These are phyloP conservation scores for Haplosporangium sp. DNA, from an alignment of 371 early-diverging fungal species.

Conservation along the genomic window DNA sequence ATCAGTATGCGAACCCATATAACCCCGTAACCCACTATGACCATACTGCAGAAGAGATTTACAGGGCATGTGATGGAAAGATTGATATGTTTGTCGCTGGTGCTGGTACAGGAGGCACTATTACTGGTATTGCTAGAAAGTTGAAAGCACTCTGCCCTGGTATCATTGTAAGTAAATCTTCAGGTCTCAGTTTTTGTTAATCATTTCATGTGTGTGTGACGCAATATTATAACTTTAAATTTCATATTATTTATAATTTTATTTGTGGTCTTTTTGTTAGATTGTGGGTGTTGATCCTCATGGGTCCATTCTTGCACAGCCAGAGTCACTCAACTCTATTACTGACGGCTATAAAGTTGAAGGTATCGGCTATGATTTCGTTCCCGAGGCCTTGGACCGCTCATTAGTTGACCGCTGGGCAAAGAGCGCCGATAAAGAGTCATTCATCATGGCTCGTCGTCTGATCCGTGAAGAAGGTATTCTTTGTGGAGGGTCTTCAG, in stretches of 20 bases:
- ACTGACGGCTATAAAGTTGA: constrained; percentile 84
- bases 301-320: constrained; percentile 94
- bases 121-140: constrained; percentile 93
- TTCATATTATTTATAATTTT: not conserved
- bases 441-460: constrained; percentile 94
- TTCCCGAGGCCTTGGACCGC: constrained; percentile 92
- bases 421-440: constrained; percentile 93
- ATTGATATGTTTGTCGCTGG: constrained; percentile 97
- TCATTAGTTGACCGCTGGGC: constrained; percentile 91
- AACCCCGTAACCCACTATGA: constrained; percentile 98
- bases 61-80: constrained; percentile 86
- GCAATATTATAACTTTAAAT: not conserved
- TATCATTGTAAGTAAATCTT: constrained; percentile 65
- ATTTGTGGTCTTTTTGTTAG: constrained; percentile 33
- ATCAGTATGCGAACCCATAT: constrained; percentile 95
- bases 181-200: not conserved
- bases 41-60: constrained; percentile 89
- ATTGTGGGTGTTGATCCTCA: constrained; percentile 95
- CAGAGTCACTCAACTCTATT: constrained; percentile 81
- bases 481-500: constrained; percentile 94
- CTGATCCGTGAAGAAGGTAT: constrained; percentile 97
- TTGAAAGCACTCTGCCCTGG: constrained; percentile 93
- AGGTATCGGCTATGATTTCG: constrained; percentile 98
- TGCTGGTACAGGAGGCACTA: constrained; percentile 98
- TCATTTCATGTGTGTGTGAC: constrained; percentile 9